Evolutionary conservation across 2,329 filamentous ascomycete genomes (phyloP).

Genomic region (Aureobasidium uvarum): DNA sequence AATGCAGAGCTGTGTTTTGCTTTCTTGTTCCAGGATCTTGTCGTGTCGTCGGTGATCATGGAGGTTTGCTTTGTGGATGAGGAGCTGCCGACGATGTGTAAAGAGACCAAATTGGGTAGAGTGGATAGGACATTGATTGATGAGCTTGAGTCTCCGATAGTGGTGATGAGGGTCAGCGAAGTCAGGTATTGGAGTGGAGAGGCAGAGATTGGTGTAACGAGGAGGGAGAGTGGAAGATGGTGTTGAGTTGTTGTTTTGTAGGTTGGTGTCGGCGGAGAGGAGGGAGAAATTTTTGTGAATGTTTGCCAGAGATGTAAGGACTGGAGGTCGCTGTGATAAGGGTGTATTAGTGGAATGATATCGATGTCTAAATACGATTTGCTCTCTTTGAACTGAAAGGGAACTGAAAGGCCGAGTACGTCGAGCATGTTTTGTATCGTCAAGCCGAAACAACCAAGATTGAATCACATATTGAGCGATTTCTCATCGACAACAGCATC

Average conservation of each 20-base stretch:
- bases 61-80: neutral
- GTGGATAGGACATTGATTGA: neutral
- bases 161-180: neutral
- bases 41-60: neutral
- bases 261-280: neutral
- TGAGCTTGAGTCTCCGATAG: neutral
- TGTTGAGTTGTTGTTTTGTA: neutral
- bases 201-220: neutral
- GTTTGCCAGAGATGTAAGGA: slow-evolving; percentile 9
- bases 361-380: neutral
- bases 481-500: neutral
- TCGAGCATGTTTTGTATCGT: neutral
- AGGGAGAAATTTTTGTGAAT: neutral
- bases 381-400: neutral
- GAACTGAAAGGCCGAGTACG: neutral
- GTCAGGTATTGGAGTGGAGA: neutral
- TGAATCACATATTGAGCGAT: neutral
- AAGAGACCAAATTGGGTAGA: neutral
- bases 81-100: neutral
- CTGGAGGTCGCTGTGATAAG: slow-evolving; percentile 1
- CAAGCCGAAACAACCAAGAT: no score
- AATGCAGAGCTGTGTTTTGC: neutral
- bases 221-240: neutral
- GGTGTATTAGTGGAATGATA: neutral
- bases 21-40: neutral